Evolutionary conservation across 2,329 filamentous ascomycete genomes (phyloP).

Genomic region (Alternaria gaisen): DNA sequence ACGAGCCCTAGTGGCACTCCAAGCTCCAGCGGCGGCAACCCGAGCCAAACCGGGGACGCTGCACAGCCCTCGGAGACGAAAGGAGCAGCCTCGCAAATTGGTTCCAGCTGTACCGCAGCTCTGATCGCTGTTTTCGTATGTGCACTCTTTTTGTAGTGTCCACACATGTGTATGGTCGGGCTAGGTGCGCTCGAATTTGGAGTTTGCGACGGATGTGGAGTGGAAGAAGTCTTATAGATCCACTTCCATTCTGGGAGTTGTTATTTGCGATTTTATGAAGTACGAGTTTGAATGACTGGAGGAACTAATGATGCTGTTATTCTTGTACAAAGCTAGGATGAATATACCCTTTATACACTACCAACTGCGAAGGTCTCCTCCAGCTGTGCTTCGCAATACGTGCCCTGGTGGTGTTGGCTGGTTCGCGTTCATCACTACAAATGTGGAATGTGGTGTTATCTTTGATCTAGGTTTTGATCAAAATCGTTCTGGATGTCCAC

Average conservation of each 20-base stretch:
- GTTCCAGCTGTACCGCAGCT: constrained; percentile 1
- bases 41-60: constrained; percentile 20
- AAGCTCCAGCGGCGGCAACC: background rate
- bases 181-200: background rate
- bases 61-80: constrained; percentile 28
- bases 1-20: constrained; percentile 27
- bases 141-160: constrained; percentile 7
- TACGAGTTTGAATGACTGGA: background rate
- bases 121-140: constrained; percentile 8
- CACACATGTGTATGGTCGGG: background rate
- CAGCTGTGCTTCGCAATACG: background rate
- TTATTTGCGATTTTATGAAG: background rate
- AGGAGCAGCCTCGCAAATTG: constrained; percentile 19
- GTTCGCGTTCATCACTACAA: background rate
- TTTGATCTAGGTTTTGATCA: background rate
- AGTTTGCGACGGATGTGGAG: background rate
- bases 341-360: constrained; percentile 22
- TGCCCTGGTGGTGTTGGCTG: background rate
- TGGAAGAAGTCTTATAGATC: background rate
- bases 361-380: background rate
- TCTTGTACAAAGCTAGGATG: constrained; percentile 26
- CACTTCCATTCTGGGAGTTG: background rate
- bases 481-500: background rate
- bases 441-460: background rate
- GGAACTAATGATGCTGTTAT: constrained; percentile 9